phyloP scores from a whole-genome alignment of 1,139 yeast genomes.

The Geotrichum candidum region DNA sequence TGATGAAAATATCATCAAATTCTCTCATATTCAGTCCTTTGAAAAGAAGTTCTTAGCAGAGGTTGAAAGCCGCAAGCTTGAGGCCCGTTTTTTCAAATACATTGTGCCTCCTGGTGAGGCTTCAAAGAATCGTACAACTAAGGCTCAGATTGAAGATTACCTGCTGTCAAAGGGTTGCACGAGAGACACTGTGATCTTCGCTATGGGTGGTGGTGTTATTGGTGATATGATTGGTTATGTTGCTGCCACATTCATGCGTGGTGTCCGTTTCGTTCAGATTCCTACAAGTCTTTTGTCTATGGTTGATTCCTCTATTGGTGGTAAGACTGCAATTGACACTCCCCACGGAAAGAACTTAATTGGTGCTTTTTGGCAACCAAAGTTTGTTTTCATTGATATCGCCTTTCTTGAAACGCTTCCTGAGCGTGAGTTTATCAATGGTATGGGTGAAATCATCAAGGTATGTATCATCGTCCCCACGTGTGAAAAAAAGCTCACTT shows the following conservation, averaged over 20 bases:
- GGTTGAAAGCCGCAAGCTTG: slow-evolving; percentile 32
- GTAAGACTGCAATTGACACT: slow-evolving; percentile 98
- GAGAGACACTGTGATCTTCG: slow-evolving; percentile 89
- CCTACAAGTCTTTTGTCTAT: slow-evolving; percentile 92
- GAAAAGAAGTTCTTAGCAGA: slow-evolving; percentile 33
- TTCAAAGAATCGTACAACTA: slow-evolving; percentile 79
- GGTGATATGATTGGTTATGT: slow-evolving; percentile 99
- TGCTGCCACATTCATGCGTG: slow-evolving; percentile 98
- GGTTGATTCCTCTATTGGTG: slow-evolving; percentile 99
- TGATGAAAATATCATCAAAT: slow-evolving; percentile 70
- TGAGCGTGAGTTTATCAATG: slow-evolving; percentile 89
- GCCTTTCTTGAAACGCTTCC: slow-evolving; percentile 85
- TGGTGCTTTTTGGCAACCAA: slow-evolving; percentile 98
- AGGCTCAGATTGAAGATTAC: slow-evolving; percentile 90
- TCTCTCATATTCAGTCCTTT: slow-evolving; percentile 51
- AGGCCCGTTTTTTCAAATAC: slow-evolving; percentile 63
- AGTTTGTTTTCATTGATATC: slow-evolving; percentile 81
- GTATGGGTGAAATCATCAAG: slow-evolving; percentile 97
- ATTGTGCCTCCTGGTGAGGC: slow-evolving; percentile 90
- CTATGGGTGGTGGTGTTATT: slow-evolving; percentile 97
- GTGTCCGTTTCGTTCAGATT: slow-evolving; percentile 87
- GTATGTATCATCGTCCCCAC: slow-evolving; percentile 20
- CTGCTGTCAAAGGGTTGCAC: slow-evolving; percentile 84
- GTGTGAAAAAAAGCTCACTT: neutral
- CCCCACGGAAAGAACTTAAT: slow-evolving; percentile 92